Conservation (phyloP, 345 rosid genomes). For the Syzygium grande region DNA sequence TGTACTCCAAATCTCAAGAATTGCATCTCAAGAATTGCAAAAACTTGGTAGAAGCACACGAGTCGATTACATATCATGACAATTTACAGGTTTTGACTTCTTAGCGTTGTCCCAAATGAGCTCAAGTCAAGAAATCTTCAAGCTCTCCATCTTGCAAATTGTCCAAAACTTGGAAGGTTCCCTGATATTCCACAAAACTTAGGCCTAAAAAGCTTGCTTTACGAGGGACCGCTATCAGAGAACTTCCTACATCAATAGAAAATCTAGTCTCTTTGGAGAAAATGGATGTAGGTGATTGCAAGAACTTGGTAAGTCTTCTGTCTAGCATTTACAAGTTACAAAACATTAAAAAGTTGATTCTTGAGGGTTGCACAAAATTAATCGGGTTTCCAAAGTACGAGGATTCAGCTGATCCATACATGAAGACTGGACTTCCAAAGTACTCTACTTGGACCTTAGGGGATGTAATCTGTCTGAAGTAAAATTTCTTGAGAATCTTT, state of each 20-base stretch:
- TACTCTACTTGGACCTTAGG: rapidly evolving
- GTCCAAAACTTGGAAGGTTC: no score
- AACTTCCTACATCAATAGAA: no score
- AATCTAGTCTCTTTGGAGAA: no score
- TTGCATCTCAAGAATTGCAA: background rate
- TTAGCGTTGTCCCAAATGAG: background rate
- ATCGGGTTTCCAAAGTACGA: background rate
- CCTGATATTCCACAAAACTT: no score
- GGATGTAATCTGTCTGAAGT: background rate
- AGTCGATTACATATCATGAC: background rate
- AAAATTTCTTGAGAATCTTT: background rate
- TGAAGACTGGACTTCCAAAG: background rate
- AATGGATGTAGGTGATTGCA: background rate
- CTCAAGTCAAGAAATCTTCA: no score
- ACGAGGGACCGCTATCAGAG: no score
- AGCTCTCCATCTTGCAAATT: no score
- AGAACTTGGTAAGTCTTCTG: background rate
- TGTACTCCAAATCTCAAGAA: background rate
- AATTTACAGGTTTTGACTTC: background rate
- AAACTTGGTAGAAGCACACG: background rate
- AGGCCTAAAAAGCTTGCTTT: no score
- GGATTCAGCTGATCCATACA: background rate
- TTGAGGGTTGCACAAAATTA: background rate
- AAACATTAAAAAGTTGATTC: background rate
- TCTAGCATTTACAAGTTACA: background rate